Conservation (phyloP, 768 basidiomycete genomes). For the Suillus subalutaceus region DNA sequence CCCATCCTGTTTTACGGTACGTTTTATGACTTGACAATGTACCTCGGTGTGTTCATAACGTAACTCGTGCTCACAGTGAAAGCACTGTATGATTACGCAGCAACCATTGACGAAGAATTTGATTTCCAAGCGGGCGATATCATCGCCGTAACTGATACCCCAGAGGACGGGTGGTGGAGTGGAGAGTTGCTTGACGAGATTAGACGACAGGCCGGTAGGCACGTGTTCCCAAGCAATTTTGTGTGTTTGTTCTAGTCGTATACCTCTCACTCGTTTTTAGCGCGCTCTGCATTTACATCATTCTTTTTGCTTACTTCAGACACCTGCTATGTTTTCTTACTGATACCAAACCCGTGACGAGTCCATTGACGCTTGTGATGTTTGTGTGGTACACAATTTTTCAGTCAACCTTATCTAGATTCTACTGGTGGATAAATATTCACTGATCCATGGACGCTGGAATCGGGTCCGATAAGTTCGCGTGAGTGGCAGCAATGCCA, state of each 20-base stretch:
- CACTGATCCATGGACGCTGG: neutral
- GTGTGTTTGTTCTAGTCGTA: conserved; percentile 68
- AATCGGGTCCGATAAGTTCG: neutral
- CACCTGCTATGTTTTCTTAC: conserved; percentile 4
- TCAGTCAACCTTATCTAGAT: neutral
- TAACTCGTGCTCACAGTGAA: conserved; percentile 57
- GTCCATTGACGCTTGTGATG: neutral
- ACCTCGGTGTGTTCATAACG: conserved; percentile 11
- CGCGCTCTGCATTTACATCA: neutral
- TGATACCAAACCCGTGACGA: neutral
- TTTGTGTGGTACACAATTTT: neutral
- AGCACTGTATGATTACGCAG: conserved; percentile 86
- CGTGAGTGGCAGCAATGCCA: neutral
- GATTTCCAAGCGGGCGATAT: conserved; percentile 95
- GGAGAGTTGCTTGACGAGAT: conserved; percentile 83
- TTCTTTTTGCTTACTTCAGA: conserved; percentile 2
- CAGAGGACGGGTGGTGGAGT: conserved; percentile 98
- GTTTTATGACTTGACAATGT: conserved; percentile 31
- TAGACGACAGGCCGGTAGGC: conserved; percentile 67
- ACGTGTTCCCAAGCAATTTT: conserved; percentile 90
- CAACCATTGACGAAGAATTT: conserved; percentile 90
- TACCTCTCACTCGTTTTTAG: conserved; percentile 2
- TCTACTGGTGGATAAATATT: neutral
- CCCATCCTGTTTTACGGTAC: conserved; percentile 88
- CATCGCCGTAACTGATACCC: conserved; percentile 92